These are phyloP conservation scores for Ogataea henricii DNA, from an alignment of 805 yeast genomes.

Conservation along the genomic window DNA sequence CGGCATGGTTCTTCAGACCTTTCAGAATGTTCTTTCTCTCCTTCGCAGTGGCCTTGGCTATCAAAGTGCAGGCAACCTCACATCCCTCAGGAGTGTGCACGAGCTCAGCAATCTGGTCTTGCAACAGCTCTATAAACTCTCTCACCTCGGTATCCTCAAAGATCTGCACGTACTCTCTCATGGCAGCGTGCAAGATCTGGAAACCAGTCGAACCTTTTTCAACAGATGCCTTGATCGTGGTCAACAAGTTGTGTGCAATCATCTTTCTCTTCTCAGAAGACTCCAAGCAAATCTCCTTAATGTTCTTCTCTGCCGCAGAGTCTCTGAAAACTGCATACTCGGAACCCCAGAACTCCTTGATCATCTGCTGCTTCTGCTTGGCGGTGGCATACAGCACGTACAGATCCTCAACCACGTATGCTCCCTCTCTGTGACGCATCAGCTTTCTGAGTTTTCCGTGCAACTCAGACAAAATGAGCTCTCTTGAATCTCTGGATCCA, in stretches of 20 bases:
- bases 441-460: conserved; percentile 89
- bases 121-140: conserved; percentile 78
- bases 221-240: conserved; percentile 86
- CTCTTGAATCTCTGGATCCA: conserved; percentile 82
- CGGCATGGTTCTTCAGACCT: conserved; percentile 73
- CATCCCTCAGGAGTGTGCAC: conserved; percentile 95
- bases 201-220: conserved; percentile 96
- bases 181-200: conserved; percentile 93
- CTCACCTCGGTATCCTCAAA: conserved; percentile 69
- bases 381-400: conserved; percentile 81
- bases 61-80: conserved; percentile 80
- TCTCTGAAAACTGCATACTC: conserved; percentile 90
- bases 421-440: conserved; percentile 97
- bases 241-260: conserved; percentile 72
- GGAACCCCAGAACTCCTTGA: conserved; percentile 95
- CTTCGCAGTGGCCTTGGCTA: conserved; percentile 86
- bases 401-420: conserved; percentile 93
- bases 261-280: conserved; percentile 77
- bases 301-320: conserved; percentile 59
- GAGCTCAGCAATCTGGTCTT: conserved; percentile 89
- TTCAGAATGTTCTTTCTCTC: conserved; percentile 82
- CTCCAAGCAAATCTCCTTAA: conserved; percentile 66
- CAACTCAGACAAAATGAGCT: conserved; percentile 73
- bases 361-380: conserved; percentile 86
- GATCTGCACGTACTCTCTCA: conserved; percentile 82